Base-by-base conservation (phyloP, 1,284 basidiomycete species). In the Cutaneotrichosporon cavernicola region DNA sequence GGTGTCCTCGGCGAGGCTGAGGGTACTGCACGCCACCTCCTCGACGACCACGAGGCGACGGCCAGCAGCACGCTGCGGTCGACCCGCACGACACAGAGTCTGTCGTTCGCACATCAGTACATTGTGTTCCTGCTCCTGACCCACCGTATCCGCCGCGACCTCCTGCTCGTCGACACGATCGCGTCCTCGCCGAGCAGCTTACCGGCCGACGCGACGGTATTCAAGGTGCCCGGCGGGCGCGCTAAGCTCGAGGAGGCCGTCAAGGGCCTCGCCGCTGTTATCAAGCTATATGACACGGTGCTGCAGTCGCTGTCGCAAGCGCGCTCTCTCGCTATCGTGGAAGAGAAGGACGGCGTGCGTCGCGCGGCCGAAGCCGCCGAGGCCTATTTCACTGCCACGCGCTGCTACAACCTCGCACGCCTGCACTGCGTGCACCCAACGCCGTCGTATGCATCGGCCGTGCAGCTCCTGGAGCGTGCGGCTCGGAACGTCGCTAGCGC, bases 1-100 rank as follows among this genome's bases (percentile, higher is more conserved):
- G 84, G 87, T 34, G 88, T 91, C 0, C 80, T 96, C 63, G 92
- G 90, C 65, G 93, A 97, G 65, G 92, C 92, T 1, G 92, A 95
- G 75, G 88, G 88, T 1, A 86, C 91, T 5, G 87, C 91, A 0
- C 84, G 89, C 62, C 90, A 88, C 75, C 82, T 95, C 11, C 82
- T 87, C 21, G 91, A 94, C 70, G 86, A 88, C 38, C 90, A 93
- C 66, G 87, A 90, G 72, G 70, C 74, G 11, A 70, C 72, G 14
- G 71, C 69, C 0, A 63, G 70, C 4, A 73, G 70, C 32, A 74
- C 74, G 4, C 70, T 77, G 5, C 70, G 72, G 53, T 78, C 75
- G 5, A 68, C 74, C 13, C 62, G 67, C 49, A 77, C 76, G 2
- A 67, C 80, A 5, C 71, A 76, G 32, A 76, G 80, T 70, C 65